Evolutionary conservation across 352 stramenopile species (phyloP), one percentile per base, ranked within the genome.

Genomic region (Phytophthora constricta): DNA sequence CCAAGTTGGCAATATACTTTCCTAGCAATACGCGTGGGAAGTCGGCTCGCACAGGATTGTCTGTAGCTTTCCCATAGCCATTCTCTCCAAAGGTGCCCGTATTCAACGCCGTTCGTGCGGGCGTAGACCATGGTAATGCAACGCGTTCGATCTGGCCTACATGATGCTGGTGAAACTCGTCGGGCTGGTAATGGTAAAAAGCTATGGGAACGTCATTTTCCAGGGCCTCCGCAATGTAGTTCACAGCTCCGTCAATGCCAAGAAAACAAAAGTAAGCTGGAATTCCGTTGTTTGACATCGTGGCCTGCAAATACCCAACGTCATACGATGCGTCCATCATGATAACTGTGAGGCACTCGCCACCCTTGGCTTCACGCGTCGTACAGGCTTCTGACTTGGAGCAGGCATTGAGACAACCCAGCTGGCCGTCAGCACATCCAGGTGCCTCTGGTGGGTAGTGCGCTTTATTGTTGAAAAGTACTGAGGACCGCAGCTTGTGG

Each of bases 141-240:
- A 89, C 61, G 14, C 77, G 71, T 45, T 81, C 64, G 13, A 87
- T 65, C 14, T 67, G 17, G 5, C 59, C 68, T 5, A 16, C 5
- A 20, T 81, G 48, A 14, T 58, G 46, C 13, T 73, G 58, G 37
- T 83, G 74, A 26, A 89, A 76, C 8, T 72, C 48, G 31, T 87
- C 74, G 3, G 80, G 78, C 39, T 89, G 76, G 42, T 76, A 87
- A 48, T 83, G 67, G 45, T 86, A 86, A 49, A 87, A 89, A 7
- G 70, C 56, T 13, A 89, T 64, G 2, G 76, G 60, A 13, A 42
- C 61, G 5, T 75, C 58, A 4, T 50, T 77, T 13, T 48, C 45
- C 16, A 84, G 37, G 4, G 61, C 60, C 43, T 86, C 74, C 1
- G 58, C 53, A 4, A 78, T 58, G 23, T 79, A 82, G n/a, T 51